Evolutionary conservation across 202 grass and related monocot genomes (phyloP).

Genomic region (Schoenoplectus tabernaemontani): DNA sequence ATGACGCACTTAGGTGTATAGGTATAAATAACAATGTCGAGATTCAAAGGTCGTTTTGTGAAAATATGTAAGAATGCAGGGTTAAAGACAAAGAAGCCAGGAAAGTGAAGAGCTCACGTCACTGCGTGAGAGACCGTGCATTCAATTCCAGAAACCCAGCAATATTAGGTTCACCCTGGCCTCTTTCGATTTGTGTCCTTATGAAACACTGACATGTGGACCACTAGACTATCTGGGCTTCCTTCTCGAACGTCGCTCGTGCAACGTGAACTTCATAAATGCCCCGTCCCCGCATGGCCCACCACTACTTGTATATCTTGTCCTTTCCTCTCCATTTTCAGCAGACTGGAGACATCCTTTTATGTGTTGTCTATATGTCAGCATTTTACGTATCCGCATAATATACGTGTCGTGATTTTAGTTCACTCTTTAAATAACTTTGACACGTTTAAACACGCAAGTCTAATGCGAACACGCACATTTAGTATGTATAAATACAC

Average conservation of each 20-base stretch:
- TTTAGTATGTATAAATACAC: no score
- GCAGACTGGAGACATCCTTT: not conserved
- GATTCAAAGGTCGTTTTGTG: no score
- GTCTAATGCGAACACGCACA: no score
- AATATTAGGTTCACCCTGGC: not conserved
- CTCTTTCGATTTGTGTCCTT: not conserved
- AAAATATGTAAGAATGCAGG: no score
- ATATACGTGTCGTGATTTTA: no score
- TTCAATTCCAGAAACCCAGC: conserved; percentile 6
- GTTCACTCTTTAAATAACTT: no score
- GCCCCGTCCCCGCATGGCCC: not conserved
- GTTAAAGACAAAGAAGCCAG: not conserved
- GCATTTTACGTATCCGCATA: no score
- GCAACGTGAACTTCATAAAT: conserved; percentile 17
- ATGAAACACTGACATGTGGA: not conserved
- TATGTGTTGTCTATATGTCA: no score
- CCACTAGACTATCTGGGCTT: not conserved
- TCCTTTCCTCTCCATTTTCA: not conserved
- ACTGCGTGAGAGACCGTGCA: not conserved
- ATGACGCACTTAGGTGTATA: no score
- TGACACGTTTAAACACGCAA: no score
- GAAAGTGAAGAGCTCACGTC: not conserved
- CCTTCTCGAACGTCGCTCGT: conserved; percentile 9
- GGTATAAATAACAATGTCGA: no score
- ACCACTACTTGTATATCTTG: not conserved